Percentiles rank a stretch among this genome's conserved stretches.
Evolutionary conservation across 176 grass and related monocot genomes (phyloP).

Genomic region (Oryza punctata): DNA sequence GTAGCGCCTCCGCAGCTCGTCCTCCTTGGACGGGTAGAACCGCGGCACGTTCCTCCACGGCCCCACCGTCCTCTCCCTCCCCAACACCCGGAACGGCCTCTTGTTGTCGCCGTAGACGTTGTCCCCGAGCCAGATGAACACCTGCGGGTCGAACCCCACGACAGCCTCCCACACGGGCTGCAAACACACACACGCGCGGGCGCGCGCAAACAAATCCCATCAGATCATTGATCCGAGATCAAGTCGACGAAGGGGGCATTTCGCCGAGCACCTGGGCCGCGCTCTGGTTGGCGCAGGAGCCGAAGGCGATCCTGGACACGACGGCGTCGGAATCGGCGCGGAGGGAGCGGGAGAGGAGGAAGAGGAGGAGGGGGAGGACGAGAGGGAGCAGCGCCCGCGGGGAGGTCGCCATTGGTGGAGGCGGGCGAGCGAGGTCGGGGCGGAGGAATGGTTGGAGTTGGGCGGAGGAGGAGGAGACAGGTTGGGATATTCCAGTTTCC

Average conservation of each 20-base stretch:
- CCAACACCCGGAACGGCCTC: constrained; percentile 56
- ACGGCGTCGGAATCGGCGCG: constrained; percentile 17
- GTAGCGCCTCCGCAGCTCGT: constrained; percentile 76
- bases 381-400: background rate
- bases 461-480: constrained; percentile 3
- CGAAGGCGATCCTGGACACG: constrained; percentile 81
- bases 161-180: constrained; percentile 89
- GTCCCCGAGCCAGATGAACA: constrained; percentile 96
- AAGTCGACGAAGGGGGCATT: background rate
- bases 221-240: background rate
- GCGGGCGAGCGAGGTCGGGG: background rate
- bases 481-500: constrained; percentile 37
- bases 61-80: constrained; percentile 71
- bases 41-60: constrained; percentile 80
- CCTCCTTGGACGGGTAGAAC: constrained; percentile 74
- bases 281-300: constrained; percentile 90
- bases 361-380: background rate
- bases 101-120: constrained; percentile 96
- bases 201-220: too few species aligned
- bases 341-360: background rate
- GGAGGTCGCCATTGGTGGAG: constrained; percentile 40
- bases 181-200: background rate
- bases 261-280: constrained; percentile 62
- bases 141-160: constrained; percentile 67
- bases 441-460: background rate